Evolutionary conservation across 495 filamentous ascomycete species (phyloP).

Genomic region (Penicillium turbatum): DNA sequence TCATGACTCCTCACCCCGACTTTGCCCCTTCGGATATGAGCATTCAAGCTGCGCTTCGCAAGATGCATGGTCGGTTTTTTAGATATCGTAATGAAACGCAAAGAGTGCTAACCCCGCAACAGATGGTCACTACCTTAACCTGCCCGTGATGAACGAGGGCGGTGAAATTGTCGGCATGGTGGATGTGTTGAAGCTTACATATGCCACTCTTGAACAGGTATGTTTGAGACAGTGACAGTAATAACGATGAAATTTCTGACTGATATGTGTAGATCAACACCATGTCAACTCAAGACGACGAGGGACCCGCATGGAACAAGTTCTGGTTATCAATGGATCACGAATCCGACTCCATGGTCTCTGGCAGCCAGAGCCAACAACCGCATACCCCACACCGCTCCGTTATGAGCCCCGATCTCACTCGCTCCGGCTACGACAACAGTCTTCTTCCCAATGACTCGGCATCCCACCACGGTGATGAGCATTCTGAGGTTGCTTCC

Average conservation of each 20-base stretch:
- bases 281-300: slow-evolving; percentile 75
- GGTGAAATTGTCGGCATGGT: slow-evolving; percentile 99
- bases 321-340: slow-evolving; percentile 98
- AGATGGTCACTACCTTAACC: slow-evolving; percentile 98
- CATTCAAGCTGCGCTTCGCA: slow-evolving; percentile 93
- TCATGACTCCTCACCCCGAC: slow-evolving; percentile 98
- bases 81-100: not conserved
- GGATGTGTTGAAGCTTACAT: slow-evolving; percentile 95
- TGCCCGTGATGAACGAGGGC: slow-evolving; percentile 95
- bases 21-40: slow-evolving; percentile 99
- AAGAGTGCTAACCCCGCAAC: slow-evolving; percentile 17
- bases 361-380: slow-evolving; percentile 72
- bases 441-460: slow-evolving; percentile 91
- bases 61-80: slow-evolving; percentile 85
- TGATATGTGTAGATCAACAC: slow-evolving; percentile 56
- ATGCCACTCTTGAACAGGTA: slow-evolving; percentile 96
- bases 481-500: slow-evolving; percentile 58
- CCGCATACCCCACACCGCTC: slow-evolving; percentile 58
- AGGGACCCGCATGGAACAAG: slow-evolving; percentile 98
- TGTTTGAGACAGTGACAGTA: slow-evolving; percentile 19
- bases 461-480: slow-evolving; percentile 86
- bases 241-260: not conserved
- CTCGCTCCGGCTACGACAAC: slow-evolving; percentile 60
- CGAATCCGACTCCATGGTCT: slow-evolving; percentile 94
- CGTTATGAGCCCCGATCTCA: slow-evolving; percentile 72